These are phyloP conservation scores for Aspergillus texensis DNA, from an alignment of 2,329 filamentous ascomycete genomes.

Conservation along the genomic window DNA sequence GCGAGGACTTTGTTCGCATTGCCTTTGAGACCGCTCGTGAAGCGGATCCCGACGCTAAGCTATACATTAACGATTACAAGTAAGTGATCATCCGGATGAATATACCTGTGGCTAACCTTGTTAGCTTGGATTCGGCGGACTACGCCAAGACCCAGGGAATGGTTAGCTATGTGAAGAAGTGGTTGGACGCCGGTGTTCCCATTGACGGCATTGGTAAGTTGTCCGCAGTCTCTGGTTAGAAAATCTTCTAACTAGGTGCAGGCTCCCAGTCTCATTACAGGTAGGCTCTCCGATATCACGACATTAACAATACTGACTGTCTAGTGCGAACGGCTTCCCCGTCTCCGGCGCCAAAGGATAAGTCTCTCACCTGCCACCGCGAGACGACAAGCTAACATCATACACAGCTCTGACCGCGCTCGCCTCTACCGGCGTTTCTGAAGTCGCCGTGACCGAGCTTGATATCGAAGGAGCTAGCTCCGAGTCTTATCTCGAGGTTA, in stretches of 20 bases:
- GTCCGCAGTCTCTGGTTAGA: constrained; percentile 16
- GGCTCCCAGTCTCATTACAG: constrained; percentile 61
- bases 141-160: constrained; percentile 62
- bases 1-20: constrained; percentile 69
- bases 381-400: constrained; percentile 15
- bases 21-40: constrained; percentile 69
- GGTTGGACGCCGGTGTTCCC: constrained; percentile 63
- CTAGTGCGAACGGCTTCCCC: constrained; percentile 34
- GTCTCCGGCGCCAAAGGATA: constrained; percentile 16
- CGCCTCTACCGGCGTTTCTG: constrained; percentile 52
- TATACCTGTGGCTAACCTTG: background rate
- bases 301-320: background rate
- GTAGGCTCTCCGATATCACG: background rate
- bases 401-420: constrained; percentile 57
- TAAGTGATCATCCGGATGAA: constrained; percentile 19
- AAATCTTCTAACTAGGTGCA: background rate
- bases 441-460: constrained; percentile 68
- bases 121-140: constrained; percentile 65
- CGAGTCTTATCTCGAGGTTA: constrained; percentile 59
- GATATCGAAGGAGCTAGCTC: constrained; percentile 64
- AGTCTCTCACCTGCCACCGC: constrained; percentile 1
- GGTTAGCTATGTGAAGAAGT: constrained; percentile 63
- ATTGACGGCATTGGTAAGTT: constrained; percentile 63
- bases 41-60: constrained; percentile 67
- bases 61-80: constrained; percentile 75